Evolutionary conservation across 106 monocot genomes (phyloP).

Genomic region (Dendrobium chrysotoxum): DNA sequence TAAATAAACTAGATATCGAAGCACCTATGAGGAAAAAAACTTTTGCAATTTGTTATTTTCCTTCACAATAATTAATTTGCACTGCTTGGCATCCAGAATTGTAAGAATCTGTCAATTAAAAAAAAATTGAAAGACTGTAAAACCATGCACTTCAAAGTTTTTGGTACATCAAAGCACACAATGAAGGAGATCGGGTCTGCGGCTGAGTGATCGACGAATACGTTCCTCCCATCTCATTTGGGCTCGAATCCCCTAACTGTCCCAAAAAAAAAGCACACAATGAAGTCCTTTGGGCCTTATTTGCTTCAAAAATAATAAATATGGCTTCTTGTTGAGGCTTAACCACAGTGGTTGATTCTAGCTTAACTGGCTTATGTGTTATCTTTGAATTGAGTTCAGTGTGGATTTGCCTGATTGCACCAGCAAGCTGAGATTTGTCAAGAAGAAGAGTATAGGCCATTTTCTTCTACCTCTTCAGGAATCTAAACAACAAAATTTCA

Average conservation of each 20-base stretch:
- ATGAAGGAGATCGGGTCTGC: no score
- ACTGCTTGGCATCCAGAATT: neutral
- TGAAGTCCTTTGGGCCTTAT: neutral
- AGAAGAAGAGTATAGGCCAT: neutral
- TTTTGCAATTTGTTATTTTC: neutral
- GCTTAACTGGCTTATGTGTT: neutral
- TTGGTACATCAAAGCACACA: neutral
- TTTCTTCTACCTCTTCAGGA: neutral
- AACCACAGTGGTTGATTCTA: neutral
- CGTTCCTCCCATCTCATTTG: no score
- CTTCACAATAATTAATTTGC: constrained; percentile 4
- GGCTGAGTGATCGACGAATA: no score
- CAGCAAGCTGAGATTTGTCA: neutral
- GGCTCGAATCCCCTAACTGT: no score
- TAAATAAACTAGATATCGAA: neutral
- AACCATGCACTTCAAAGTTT: neutral
- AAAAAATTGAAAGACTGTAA: neutral
- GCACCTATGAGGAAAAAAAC: neutral
- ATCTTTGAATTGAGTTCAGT: neutral
- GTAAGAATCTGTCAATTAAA: neutral
- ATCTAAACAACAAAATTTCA: constrained; percentile 4
- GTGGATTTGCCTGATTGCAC: neutral
- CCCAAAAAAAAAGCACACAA: no score
- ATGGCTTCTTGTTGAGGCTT: neutral
- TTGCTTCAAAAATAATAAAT: neutral